Conservation (phyloP, 306 rosid species). For the Hippophae rhamnoides region DNA sequence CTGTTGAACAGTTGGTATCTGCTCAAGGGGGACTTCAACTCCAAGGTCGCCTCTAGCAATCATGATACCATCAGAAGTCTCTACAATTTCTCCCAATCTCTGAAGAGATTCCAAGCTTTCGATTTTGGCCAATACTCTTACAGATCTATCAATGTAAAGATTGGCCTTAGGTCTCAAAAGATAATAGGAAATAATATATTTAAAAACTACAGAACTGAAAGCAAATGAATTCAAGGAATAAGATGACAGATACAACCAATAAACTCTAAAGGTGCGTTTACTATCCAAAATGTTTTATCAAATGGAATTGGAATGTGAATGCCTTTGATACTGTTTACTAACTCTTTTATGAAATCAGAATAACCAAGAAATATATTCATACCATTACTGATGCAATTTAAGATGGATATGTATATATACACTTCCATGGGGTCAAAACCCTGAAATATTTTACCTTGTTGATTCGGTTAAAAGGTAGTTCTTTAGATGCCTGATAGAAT, state of each 20-base stretch:
- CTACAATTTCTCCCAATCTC: constrained; percentile 57
- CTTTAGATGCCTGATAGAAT: constrained; percentile 51
- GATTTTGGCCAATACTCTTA: constrained; percentile 69
- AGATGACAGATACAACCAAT: no score
- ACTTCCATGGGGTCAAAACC: neutral
- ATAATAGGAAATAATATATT: neutral
- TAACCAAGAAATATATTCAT: no score
- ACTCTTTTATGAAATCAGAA: no score
- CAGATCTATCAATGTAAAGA: constrained; percentile 36
- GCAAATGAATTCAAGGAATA: neutral
- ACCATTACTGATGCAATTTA: no score
- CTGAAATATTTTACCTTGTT: constrained; percentile 43
- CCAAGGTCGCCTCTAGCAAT: constrained; percentile 90
- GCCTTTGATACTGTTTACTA: no score
- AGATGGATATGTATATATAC: no score
- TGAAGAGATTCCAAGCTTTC: constrained; percentile 80
- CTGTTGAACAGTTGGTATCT: constrained; percentile 74
- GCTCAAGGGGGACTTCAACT: constrained; percentile 82
- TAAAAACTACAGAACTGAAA: neutral
- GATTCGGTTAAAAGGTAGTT: constrained; percentile 55
- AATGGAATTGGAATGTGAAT: no score
- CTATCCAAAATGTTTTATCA: no score
- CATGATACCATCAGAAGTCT: constrained; percentile 88
- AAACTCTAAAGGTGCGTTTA: no score
- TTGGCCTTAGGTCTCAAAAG: neutral